These are phyloP conservation scores for Lycium barbarum DNA, from an alignment of 257 asterid genomes.

Conservation along the genomic window DNA sequence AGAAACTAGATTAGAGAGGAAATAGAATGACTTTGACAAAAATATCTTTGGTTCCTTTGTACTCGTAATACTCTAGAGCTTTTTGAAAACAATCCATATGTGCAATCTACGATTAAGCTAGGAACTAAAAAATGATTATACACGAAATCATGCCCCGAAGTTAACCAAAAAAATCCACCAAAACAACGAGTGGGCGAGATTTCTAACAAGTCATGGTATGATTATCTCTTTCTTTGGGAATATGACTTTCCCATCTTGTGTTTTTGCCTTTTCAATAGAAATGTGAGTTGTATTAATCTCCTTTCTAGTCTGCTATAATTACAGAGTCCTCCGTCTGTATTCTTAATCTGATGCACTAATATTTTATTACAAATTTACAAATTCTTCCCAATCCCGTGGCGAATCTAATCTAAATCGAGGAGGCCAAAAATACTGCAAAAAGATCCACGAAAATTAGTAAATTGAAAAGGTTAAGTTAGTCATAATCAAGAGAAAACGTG, in stretches of 20 bases:
- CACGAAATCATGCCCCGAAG: background rate
- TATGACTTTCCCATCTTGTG: background rate
- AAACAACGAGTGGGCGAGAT: background rate
- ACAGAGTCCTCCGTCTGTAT: background rate
- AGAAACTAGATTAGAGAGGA: slow-evolving; percentile 13
- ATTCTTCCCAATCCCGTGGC: background rate
- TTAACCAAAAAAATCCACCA: slow-evolving; percentile 4
- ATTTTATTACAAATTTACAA: slow-evolving; percentile 3
- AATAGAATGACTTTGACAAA: background rate
- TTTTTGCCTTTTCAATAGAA: background rate
- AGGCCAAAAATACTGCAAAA: background rate
- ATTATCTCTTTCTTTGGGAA: background rate
- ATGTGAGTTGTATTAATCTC: background rate
- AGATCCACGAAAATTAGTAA: background rate
- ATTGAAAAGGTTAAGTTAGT: background rate
- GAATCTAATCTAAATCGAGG: background rate
- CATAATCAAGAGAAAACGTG: background rate
- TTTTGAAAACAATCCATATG: background rate
- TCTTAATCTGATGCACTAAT: background rate
- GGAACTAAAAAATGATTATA: background rate
- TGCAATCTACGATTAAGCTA: background rate
- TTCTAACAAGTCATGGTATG: background rate
- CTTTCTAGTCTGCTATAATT: slow-evolving; percentile 5
- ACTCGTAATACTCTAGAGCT: background rate
- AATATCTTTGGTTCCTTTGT: background rate